Base-by-base conservation (phyloP, 495 filamentous ascomycete species). In the Aspergillus ellipticus region DNA sequence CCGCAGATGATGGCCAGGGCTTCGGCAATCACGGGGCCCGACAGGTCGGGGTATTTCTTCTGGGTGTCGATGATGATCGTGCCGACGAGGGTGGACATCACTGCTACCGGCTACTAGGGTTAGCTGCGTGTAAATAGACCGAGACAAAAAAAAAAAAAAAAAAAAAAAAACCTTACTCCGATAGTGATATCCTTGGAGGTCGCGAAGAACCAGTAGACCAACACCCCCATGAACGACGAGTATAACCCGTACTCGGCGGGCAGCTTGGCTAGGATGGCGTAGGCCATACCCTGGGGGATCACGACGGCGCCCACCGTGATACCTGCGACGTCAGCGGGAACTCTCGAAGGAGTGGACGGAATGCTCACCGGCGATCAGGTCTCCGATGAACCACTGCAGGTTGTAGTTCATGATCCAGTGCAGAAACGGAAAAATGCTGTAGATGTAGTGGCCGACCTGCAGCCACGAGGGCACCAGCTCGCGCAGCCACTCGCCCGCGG, bases 101-200 rank as follows among this genome's bases (percentile, higher is more conserved):
- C 94, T 43, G 94, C 94, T 42, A 98, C 94, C 39, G 94, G 94
- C 89, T 95, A 63, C 20, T 47, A 21, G 41, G 29, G 59, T 55
- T 46, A 50, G 17, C 35, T 17, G 13, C 22, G 17, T 8, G 31
- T 3, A 8, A 19, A 10, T 2, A 17, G 21, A 29, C 8, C 33
- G 29, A 49, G 49, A 13, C 6, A n/a, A n/a, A n/a, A n/a, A n/a
- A n/a, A n/a, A n/a, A n/a, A n/a, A n/a, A n/a, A n/a, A n/a, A n/a
- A n/a, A n/a, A n/a, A n/a, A n/a, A n/a, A 13, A 39, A 15, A 9
- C 83, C 89, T 78, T 74, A 92, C 90, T 16, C 94, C 94, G 50
- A 98, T 97, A 5, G 94, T 97, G 66, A 98, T 97, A 70, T 98
- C 94, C 66, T 98, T 98, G 0, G 95, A 97, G 1, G 94, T 98